A percentile compares a stretch with the other conserved stretches of the same genome.
Evolutionary conservation across 805 yeast genomes (phyloP).

Genomic region (Schwanniomyces polymorphus): DNA sequence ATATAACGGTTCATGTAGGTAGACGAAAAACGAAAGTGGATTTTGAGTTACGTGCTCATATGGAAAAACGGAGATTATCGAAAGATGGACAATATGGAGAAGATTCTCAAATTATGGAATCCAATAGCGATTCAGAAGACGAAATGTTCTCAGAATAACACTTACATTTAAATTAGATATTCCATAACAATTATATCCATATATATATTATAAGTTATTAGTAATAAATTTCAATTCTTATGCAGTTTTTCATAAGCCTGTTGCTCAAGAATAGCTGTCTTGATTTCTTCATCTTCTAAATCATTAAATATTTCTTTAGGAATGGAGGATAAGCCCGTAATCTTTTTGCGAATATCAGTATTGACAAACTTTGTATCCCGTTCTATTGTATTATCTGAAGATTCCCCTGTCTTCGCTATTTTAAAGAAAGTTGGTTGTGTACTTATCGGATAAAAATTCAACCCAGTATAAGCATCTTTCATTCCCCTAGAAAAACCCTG

Average conservation of each 20-base stretch:
- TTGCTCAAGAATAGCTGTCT: slow-evolving; percentile 62
- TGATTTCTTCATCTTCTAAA: slow-evolving; percentile 52
- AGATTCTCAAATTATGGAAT: slow-evolving; percentile 5
- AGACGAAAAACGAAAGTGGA: slow-evolving; percentile 46
- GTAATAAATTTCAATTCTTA: slow-evolving; percentile 1
- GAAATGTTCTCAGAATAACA: slow-evolving; percentile 3
- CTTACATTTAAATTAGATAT: not conserved
- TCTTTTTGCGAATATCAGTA: slow-evolving; percentile 47
- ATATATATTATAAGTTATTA: slow-evolving; percentile 1
- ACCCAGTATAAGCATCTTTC: slow-evolving; percentile 85
- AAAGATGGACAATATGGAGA: slow-evolving; percentile 11
- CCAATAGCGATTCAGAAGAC: slow-evolving; percentile 15
- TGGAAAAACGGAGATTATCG: slow-evolving; percentile 32
- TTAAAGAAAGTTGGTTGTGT: slow-evolving; percentile 67
- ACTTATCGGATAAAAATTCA: slow-evolving; percentile 65
- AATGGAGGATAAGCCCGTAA: slow-evolving; percentile 68
- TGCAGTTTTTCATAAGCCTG: slow-evolving; percentile 45
- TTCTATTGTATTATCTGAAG: slow-evolving; percentile 33
- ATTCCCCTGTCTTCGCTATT: slow-evolving; percentile 22
- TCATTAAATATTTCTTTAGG: slow-evolving; percentile 59
- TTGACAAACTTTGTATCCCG: slow-evolving; percentile 46
- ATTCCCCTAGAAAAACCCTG: slow-evolving; percentile 55
- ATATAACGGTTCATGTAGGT: slow-evolving; percentile 47
- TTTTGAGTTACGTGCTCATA: slow-evolving; percentile 44
- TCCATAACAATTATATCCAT: not conserved